Percentiles rank a stretch among this genome's conserved stretches.
Conservation (phyloP, 2,329 filamentous ascomycete genomes). For the Paramyrothecium roridum region DNA sequence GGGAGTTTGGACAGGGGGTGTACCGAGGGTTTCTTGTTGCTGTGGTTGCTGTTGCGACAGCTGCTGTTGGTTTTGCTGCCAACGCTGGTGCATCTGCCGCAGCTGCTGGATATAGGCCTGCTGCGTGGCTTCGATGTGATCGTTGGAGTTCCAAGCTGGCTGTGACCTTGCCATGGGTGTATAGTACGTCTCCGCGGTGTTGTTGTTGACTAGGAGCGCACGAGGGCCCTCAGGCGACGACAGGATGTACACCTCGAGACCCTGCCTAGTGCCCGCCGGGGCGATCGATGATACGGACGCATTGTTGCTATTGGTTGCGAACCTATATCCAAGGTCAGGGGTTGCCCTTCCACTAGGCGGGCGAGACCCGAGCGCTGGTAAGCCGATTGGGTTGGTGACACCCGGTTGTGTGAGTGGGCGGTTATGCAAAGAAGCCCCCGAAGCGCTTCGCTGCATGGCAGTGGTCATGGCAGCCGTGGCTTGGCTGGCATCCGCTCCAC, state of each 20-base stretch:
- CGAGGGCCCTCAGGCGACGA: constrained; percentile 58
- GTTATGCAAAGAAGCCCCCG: constrained; percentile 39
- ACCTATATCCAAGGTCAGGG: constrained; percentile 36
- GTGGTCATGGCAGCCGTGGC: constrained; percentile 44
- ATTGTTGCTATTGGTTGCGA: constrained; percentile 23
- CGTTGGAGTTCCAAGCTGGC: neutral
- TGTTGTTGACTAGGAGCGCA: constrained; percentile 52
- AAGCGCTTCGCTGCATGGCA: constrained; percentile 50
- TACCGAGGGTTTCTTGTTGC: neutral
- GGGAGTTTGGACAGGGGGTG: too few species aligned
- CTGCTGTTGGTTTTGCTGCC: constrained; percentile 8
- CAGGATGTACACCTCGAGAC: constrained; percentile 56
- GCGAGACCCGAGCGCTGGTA: constrained; percentile 22
- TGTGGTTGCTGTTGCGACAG: constrained; percentile 13
- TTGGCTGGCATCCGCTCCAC: constrained; percentile 41
- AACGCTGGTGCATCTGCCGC: constrained; percentile 7
- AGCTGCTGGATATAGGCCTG: constrained; percentile 3
- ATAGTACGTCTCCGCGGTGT: constrained; percentile 46
- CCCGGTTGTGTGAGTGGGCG: constrained; percentile 33
- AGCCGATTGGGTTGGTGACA: constrained; percentile 33
- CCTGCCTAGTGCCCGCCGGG: constrained; percentile 18
- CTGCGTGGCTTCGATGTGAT: constrained; percentile 1
- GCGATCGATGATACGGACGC: constrained; percentile 13
- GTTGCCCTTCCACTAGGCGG: constrained; percentile 44
- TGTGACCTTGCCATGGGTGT: constrained; percentile 25